Percentiles rank a stretch among this genome's conserved stretches.
phyloP scores from a whole-genome alignment of 169 alveolate species.

The Plasmodium gaboni region DNA sequence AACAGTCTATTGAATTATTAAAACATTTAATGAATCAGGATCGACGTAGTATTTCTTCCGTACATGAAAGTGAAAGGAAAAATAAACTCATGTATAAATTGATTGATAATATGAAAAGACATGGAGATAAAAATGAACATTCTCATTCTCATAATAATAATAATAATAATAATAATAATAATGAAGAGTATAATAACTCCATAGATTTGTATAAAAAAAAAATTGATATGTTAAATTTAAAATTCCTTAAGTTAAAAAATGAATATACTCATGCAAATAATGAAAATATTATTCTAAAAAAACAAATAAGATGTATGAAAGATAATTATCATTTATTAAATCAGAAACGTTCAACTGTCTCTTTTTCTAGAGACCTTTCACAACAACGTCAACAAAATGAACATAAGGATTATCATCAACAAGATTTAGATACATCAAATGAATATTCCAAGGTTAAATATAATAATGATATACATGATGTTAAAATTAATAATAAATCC shows the following conservation, averaged over 20 bases:
- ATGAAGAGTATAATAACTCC: conserved; percentile 24
- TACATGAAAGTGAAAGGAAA: conserved; percentile 32
- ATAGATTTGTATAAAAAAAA: conserved; percentile 45
- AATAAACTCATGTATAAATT: conserved; percentile 56
- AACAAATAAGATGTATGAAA: conserved; percentile 52
- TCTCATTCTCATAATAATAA: not conserved
- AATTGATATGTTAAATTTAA: conserved; percentile 67
- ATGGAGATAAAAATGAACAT: conserved; percentile 22
- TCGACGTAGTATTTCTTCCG: conserved; percentile 11
- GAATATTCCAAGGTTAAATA: conserved; percentile 2
- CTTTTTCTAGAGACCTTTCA: conserved; percentile 23
- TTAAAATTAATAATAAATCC: conserved; percentile 7
- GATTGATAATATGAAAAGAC: conserved; percentile 32
- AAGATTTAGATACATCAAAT: conserved; percentile 2
- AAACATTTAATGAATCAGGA: conserved; percentile 72
- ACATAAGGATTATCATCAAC: not conserved
- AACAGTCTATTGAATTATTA: conserved; percentile 70
- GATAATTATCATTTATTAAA: conserved; percentile 28
- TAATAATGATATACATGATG: conserved; percentile 1
- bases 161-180: no score
- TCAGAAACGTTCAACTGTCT: conserved; percentile 33
- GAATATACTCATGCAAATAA: conserved; percentile 43
- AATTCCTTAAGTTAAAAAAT: conserved; percentile 68
- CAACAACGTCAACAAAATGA: not conserved
- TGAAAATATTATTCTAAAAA: conserved; percentile 62